Conservation (phyloP, 768 basidiomycete genomes). For the Trametes maxima region DNA sequence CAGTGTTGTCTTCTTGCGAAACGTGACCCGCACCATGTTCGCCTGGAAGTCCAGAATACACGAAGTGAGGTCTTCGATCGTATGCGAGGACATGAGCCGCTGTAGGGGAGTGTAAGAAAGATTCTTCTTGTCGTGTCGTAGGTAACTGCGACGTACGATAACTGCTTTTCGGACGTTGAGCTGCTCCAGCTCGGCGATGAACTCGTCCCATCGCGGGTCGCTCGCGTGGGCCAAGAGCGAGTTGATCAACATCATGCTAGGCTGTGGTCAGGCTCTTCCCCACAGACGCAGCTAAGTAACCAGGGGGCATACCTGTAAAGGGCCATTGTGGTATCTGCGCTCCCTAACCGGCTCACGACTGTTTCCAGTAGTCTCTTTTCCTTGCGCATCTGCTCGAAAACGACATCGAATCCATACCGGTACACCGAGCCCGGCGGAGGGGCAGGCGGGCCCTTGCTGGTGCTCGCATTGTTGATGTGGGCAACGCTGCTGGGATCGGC, state of each 20-base stretch:
- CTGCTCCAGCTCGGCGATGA: slow-evolving; percentile 72
- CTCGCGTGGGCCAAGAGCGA: slow-evolving; percentile 80
- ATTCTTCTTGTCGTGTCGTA: slow-evolving; percentile 4
- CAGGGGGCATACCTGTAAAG: slow-evolving; percentile 64
- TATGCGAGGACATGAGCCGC: slow-evolving; percentile 84
- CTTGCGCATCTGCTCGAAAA: slow-evolving; percentile 81
- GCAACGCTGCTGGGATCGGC: slow-evolving; percentile 75
- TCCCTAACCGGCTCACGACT: slow-evolving; percentile 77
- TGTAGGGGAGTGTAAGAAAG: slow-evolving; percentile 32
- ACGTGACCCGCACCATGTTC: slow-evolving; percentile 76
- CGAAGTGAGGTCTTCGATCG: slow-evolving; percentile 79
- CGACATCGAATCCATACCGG: slow-evolving; percentile 80
- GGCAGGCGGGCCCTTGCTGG: slow-evolving; percentile 56
- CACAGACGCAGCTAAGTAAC: neutral
- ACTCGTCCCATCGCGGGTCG: slow-evolving; percentile 77
- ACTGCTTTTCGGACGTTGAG: slow-evolving; percentile 82
- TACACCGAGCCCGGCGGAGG: slow-evolving; percentile 73
- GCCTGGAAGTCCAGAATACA: slow-evolving; percentile 88
- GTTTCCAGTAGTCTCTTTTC: slow-evolving; percentile 74
- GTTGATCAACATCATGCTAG: slow-evolving; percentile 88
- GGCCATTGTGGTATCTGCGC: slow-evolving; percentile 84
- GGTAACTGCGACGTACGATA: slow-evolving; percentile 53
- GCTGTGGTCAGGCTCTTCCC: slow-evolving; percentile 18
- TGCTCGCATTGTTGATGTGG: slow-evolving; percentile 57
- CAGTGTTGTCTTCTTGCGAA: slow-evolving; percentile 77